Base-by-base conservation (phyloP, 257 asterid genomes). In the Rubia yunnanensis region DNA sequence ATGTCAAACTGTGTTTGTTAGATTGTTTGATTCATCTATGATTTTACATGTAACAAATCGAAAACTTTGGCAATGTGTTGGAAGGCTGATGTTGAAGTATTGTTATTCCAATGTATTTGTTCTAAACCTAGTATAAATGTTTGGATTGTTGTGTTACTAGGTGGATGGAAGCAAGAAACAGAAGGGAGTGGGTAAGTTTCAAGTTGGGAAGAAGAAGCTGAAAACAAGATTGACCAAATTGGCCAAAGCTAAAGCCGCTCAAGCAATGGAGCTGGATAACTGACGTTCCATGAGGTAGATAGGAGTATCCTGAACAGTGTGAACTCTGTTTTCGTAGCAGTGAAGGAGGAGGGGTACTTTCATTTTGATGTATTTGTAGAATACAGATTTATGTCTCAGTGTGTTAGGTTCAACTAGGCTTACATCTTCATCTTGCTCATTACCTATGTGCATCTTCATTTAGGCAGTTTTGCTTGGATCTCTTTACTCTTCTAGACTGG, bases 221-320 rank as follows among this genome's bases (percentile, higher is more conserved):
- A 90, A 94, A 75, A 94, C 91, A 1, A 86, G 76, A 79, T 48
- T 88, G 95, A 94, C 97, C 4, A 82, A 95, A 8, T 77, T 85
- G 77, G 95, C 95, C 10, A 94, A 88, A 81, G 97, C 99, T 74
- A 90, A 90, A 81, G 99, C 96, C 70, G 96, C 95, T 32, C 99
- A 94, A 70, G 99, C 96, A 13, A 94, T 94, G 97, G 96, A 90
- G 79, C 59, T 94, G 52, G 96, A 94, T 74, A 81, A 86, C 30
- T 94, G 88, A 87, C 17, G 20, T 44, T 24, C 4, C 5, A 55
- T 59, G 44, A 58, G 44, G 20, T 59, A 59, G 20, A 7, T 59
- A 31, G 39, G 26, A 64, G 30, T 41, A 61, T 22, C 15, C 1
- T 7, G 4, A 14, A 63, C 32, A 14, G 35, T 63, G 26, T 22